phyloP scores from a whole-genome alignment of 176 grass and related monocot species.

The Cenchrus purpureus region DNA sequence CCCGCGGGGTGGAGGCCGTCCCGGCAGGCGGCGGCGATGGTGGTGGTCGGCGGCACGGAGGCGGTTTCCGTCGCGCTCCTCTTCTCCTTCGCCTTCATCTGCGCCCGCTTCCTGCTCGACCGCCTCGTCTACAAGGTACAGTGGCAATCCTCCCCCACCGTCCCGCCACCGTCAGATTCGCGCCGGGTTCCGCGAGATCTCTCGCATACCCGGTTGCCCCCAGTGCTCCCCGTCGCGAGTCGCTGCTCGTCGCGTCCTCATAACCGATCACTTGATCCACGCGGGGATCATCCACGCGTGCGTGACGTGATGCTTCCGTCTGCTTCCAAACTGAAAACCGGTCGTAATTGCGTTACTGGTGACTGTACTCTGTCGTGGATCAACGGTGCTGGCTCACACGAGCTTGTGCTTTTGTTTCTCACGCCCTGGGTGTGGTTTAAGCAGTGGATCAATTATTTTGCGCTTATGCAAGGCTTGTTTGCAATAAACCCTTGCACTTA shows the following conservation, averaged over 20 bases:
- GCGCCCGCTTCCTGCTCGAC: constrained; percentile 81
- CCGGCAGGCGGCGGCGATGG: not conserved
- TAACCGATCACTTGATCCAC: constrained; percentile 41
- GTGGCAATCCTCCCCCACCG: not conserved
- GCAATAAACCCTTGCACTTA: not conserved
- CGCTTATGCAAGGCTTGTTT: not conserved
- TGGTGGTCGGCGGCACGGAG: constrained; percentile 39
- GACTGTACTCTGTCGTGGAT: not conserved
- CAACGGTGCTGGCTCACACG: constrained; percentile 18
- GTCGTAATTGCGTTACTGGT: constrained; percentile 25
- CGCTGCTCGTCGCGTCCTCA: not conserved
- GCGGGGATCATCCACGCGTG: constrained; percentile 23
- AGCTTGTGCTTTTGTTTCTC: constrained; percentile 11
- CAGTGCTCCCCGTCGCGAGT: not conserved
- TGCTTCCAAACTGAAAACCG: not conserved
- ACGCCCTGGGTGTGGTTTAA: constrained; percentile 15
- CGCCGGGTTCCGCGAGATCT: constrained; percentile 49
- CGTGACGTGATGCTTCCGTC: not conserved
- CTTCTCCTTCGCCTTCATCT: constrained; percentile 75
- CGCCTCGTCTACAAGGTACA: constrained; percentile 83
- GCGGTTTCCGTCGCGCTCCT: constrained; percentile 39
- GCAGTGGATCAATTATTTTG: not conserved
- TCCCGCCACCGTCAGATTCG: constrained; percentile 41
- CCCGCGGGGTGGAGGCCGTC: not conserved
- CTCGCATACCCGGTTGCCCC: not conserved